A percentile compares a stretch with the other conserved stretches of the same genome.
phyloP scores from a whole-genome alignment of 2,329 filamentous ascomycete genomes.

The Aspergillus niger region DNA sequence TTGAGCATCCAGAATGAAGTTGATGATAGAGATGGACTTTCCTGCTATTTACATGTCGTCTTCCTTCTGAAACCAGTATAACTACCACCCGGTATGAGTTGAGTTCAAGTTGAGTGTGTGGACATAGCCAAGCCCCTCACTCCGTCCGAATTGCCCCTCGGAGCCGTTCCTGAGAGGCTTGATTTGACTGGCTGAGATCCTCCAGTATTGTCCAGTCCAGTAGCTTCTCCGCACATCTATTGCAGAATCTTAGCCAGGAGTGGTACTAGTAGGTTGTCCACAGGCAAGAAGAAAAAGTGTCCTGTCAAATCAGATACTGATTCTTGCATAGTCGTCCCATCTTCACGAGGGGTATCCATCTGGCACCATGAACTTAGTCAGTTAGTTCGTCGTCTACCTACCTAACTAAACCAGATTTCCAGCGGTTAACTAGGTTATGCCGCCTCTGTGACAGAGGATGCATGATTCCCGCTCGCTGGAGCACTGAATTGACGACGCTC shows the following conservation, averaged over 20 bases:
- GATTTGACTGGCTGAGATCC: slow-evolving; percentile 2
- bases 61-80: too few species aligned
- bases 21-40: neutral
- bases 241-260: neutral
- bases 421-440: neutral
- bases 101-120: neutral
- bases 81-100: neutral
- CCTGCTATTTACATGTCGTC: too few species aligned
- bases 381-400: too few species aligned
- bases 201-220: neutral
- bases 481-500: too few species aligned
- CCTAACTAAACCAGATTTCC: too few species aligned
- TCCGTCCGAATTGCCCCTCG: neutral
- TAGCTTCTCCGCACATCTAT: neutral
- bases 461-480: neutral
- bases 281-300: neutral
- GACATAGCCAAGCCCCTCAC: neutral
- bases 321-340: neutral
- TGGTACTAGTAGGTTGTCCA: neutral
- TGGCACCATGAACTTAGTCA: too few species aligned
- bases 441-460: neutral
- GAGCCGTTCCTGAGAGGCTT: neutral
- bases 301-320: neutral
- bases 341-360: too few species aligned
- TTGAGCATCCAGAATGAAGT: neutral